A percentile compares a stretch with the other conserved stretches of the same genome.
These are phyloP conservation scores for Adenanthera pavonina DNA, from an alignment of 306 rosid genomes.

Conservation along the genomic window DNA sequence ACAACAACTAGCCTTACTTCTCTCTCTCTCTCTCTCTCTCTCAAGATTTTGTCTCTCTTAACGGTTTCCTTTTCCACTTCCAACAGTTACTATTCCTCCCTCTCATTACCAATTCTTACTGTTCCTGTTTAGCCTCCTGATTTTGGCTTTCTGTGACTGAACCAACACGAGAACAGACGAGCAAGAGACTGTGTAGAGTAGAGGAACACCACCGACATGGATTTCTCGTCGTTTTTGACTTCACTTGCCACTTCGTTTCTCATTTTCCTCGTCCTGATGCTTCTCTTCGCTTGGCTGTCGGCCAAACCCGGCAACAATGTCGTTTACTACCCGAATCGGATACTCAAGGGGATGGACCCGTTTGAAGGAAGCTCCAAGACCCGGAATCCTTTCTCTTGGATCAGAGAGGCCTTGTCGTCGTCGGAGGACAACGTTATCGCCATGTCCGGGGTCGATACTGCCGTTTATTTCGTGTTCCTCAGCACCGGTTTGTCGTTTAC, in stretches of 20 bases:
- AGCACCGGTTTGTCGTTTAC: slow-evolving; percentile 64
- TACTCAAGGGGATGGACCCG: slow-evolving; percentile 78
- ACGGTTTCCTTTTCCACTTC: not conserved
- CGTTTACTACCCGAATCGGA: slow-evolving; percentile 84
- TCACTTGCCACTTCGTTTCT: slow-evolving; percentile 83
- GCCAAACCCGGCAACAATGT: slow-evolving; percentile 75
- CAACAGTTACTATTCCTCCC: not conserved
- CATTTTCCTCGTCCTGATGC: slow-evolving; percentile 71
- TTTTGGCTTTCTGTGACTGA: slow-evolving; percentile 3
- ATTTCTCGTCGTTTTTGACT: slow-evolving; percentile 78
- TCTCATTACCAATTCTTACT: not conserved
- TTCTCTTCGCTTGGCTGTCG: slow-evolving; percentile 67
- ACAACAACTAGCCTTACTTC: not conserved
- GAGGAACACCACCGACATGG: slow-evolving; percentile 60
- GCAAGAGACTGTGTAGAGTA: not conserved
- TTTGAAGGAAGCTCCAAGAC: slow-evolving; percentile 54
- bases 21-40: not conserved
- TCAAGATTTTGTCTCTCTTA: not conserved
- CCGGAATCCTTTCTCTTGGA: slow-evolving; percentile 85
- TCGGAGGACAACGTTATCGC: slow-evolving; percentile 71
- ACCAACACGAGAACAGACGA: not conserved
- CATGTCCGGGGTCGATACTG: slow-evolving; percentile 87
- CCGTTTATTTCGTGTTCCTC: slow-evolving; percentile 88
- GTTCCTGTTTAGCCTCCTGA: not conserved
- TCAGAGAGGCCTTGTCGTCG: slow-evolving; percentile 70